Conservation (phyloP, 305 asterid genomes). For the Andrographis paniculata region DNA sequence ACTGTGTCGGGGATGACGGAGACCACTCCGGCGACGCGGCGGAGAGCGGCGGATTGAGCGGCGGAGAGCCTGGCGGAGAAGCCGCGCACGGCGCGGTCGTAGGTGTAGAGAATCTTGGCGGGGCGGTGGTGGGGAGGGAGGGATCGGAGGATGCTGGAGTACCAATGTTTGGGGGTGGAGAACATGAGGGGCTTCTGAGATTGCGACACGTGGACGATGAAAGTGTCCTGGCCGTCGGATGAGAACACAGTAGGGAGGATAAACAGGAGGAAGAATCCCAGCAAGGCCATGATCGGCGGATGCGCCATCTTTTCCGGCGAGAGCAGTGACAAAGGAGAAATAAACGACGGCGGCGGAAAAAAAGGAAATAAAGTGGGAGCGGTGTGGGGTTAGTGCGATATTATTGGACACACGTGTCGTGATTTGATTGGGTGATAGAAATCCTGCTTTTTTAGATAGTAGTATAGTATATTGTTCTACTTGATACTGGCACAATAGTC, state of each 20-base stretch:
- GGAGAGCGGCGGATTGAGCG: constrained; percentile 43
- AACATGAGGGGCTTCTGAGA: constrained; percentile 47
- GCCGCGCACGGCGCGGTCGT: constrained; percentile 51
- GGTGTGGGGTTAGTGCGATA: constrained; percentile 13
- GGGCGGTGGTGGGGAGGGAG: constrained; percentile 46
- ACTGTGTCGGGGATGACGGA: constrained; percentile 62
- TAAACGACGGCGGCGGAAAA: not conserved
- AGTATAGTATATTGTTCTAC: too few relatives aligned
- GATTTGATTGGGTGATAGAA: too few relatives aligned
- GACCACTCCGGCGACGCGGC: constrained; percentile 40
- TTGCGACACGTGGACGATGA: constrained; percentile 66
- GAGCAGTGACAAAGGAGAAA: constrained; percentile 5
- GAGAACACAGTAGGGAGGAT: constrained; percentile 27
- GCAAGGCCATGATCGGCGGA: constrained; percentile 20
- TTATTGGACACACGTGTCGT: constrained; percentile 30
- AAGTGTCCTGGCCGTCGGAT: constrained; percentile 41
- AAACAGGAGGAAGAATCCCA: constrained; percentile 21
- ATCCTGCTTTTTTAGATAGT: too few relatives aligned
- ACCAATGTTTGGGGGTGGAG: constrained; percentile 74
- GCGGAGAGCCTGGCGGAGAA: constrained; percentile 66
- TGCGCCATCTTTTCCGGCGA: constrained; percentile 21
- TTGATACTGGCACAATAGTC: too few relatives aligned
- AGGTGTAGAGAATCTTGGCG: constrained; percentile 57
- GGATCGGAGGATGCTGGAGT: constrained; percentile 49
- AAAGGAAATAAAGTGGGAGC: constrained; percentile 15